Base-by-base conservation (phyloP, 495 filamentous ascomycete genomes). In the Neurospora sp. region DNA sequence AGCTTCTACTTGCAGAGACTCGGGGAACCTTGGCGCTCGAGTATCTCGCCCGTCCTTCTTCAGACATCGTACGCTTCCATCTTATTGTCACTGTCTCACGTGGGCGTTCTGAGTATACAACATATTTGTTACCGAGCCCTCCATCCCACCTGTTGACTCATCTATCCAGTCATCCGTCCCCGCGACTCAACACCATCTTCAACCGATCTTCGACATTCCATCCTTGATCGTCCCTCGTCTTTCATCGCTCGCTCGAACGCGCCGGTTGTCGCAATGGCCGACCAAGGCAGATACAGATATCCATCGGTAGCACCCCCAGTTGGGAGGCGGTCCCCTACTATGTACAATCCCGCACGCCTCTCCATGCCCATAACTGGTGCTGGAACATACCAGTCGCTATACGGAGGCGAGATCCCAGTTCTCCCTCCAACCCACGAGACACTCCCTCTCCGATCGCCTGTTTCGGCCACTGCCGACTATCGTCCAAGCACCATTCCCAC, bases 271-370 rank as follows among this genome's bases (percentile, higher is more conserved):
- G 65, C 71, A 42, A 85, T 85, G 83, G 71, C 81, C 77, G 84
- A 86, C 74, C 82, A 79, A 47, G 73, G 73, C 74, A 76, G 78
- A 73, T 81, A 81, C 74, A 70, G 77, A 69, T 79, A 79, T 72
- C 45, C 73, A 59, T 65, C 53, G 12, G 53, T 22, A 76, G 78
- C 73, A 72, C 81, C 22, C 38, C 78, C 65, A 65, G 27, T 65
- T 8, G 81, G 80, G 73, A 77, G 85, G 70, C 81, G 81, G 41
- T 85, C 85, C 53, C 83, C 84, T 37, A 76, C 79, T 20, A 74
- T 82, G 39, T 79, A 83, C 75, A 86, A 85, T 76, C 83, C 84
- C 70, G 84, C 83, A 71, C 82, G 85, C 44, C 77, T 81, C 44
- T 86, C 85, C 44, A 76, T 86, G 82, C 84, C 84, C 47, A 78